Evolutionary conservation across 768 basidiomycete species (phyloP), one percentile per base, ranked within the genome.

Genomic region (Leccinum imitatum): DNA sequence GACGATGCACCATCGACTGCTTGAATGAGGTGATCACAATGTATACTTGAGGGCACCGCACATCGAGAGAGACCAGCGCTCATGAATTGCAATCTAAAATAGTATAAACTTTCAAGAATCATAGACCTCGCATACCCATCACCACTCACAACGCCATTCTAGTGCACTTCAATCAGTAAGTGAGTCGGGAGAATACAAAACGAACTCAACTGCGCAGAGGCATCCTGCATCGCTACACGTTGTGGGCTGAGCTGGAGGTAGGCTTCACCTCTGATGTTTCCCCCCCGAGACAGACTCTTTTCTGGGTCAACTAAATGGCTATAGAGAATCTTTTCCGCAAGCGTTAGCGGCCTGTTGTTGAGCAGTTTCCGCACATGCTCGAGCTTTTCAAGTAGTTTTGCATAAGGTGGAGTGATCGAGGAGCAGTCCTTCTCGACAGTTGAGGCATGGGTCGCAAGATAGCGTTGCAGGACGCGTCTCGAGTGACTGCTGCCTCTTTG

Each of bases 301-400:
- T 88, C 84, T 4, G 93, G 92, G 65, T 96, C 84, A 63, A 84
- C 76, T 57, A 98, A 78, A 76, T 99, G 97, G 67, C 92, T 89
- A 76, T 97, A 98, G 31, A 99, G 81, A 47, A 98, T 95, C 81
- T 99, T 99, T 76, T 99, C 97, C 21, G 95, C 90, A n/a, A 99
- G 81, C 3, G 95, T 93, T 57, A 99, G 77, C 39, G 95, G 95
- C 56, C 87, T 80, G 65, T 85, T 80, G 65, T 80, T 76, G 58
- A 98, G 81, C 50, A 90, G 75, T 57, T 80, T 71, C 48, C 90
- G 85, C 56, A 93, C 91, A 55, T 75, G 75, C 56, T 83, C 78
- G 58, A 97, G 83, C 53, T 89, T 95, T 65, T 81, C 69, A 35
- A 91, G 80, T 39, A 98, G 80, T 44, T 75, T 73, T 2, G 82